Base-by-base conservation (phyloP, 2,329 filamentous ascomycete species). In the Ophiostoma quercus region DNA sequence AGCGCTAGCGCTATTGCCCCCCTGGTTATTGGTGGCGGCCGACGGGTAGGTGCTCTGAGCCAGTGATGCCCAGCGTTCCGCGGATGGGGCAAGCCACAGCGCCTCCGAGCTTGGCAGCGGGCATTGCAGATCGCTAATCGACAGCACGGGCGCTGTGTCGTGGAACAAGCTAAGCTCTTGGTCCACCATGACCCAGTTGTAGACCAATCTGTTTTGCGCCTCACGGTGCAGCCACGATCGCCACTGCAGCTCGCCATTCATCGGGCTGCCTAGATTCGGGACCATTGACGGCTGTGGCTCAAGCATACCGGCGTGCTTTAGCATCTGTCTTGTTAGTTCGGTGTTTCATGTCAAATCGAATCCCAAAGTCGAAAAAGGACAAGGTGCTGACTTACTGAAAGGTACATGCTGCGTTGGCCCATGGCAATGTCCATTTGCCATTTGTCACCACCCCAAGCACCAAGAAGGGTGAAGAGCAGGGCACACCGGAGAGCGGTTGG, bases 381-480 rank as follows among this genome's bases (percentile, higher is more conserved):
- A 41, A 14, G 1, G 39, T 12, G 39, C 3, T 29, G n/a, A 29
- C 83, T 80, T 74, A 85, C 84, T 71, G 88, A 84, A 71, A 90
- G 84, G 76, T 91, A 91, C 87, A 91, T 91, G 70, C 87, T 87
- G 66, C 88, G 84, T 77, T 91, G 89, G 39, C 89, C 88, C 87
- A 91, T 90, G 60, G 88, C 86, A 73, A 91, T 90, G 75, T 91
- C 88, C 88, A 91, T 91, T 73, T 90, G 87, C 88, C 89, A 91
- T 78, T 91, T 91, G 77, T 91, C 89, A 65, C 89, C 89, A 75
- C 88, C 90, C 89, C 89, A 92, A 1, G 87, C 87, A 8, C 88
- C 89, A 34, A 90, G 83, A 1, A 88, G 83, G 1, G 86, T 90
- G 76, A 90, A 90, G 2, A 91, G 83, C 14, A 91, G 79, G 0